phyloP scores from a whole-genome alignment of 2,329 filamentous ascomycete species.

The Fusarium luffae region DNA sequence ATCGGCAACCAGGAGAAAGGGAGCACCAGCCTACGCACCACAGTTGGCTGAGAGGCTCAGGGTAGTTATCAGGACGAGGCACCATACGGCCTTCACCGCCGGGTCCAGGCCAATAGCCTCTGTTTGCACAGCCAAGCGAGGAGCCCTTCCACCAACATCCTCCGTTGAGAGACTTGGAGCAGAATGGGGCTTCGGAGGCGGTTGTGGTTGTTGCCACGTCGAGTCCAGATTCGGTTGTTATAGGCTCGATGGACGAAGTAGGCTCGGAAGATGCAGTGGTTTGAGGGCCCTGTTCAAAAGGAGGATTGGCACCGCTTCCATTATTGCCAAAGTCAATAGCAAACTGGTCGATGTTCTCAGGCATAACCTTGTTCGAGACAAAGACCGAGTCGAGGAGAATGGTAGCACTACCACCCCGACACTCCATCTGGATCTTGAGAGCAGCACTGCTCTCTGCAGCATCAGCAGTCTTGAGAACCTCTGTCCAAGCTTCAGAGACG shows the following conservation, averaged over 20 bases:
- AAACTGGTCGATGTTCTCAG: neutral
- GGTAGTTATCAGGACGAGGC: neutral
- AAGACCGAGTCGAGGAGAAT: constrained; percentile 8
- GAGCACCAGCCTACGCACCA: constrained; percentile 20
- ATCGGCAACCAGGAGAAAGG: neutral
- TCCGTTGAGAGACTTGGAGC: constrained; percentile 12
- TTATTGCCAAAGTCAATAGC: constrained; percentile 6
- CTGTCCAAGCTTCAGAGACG: neutral
- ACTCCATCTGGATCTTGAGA: constrained; percentile 4
- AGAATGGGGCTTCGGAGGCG: neutral
- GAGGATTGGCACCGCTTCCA: constrained; percentile 6
- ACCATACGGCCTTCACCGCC: neutral
- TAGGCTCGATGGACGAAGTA: neutral
- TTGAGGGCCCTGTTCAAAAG: neutral
- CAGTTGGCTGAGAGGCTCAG: neutral
- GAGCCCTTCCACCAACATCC: constrained; percentile 19
- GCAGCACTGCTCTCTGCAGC: neutral
- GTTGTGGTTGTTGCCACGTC: neutral
- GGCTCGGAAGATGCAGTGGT: neutral
- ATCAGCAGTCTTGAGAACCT: neutral
- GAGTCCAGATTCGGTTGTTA: neutral
- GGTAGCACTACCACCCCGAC: constrained; percentile 9
- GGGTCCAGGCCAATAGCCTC: constrained; percentile 2
- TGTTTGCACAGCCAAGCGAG: neutral
- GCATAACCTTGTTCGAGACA: constrained; percentile 5